Evolutionary conservation across 306 rosid genomes (phyloP).

Genomic region (Quercus cerris): DNA sequence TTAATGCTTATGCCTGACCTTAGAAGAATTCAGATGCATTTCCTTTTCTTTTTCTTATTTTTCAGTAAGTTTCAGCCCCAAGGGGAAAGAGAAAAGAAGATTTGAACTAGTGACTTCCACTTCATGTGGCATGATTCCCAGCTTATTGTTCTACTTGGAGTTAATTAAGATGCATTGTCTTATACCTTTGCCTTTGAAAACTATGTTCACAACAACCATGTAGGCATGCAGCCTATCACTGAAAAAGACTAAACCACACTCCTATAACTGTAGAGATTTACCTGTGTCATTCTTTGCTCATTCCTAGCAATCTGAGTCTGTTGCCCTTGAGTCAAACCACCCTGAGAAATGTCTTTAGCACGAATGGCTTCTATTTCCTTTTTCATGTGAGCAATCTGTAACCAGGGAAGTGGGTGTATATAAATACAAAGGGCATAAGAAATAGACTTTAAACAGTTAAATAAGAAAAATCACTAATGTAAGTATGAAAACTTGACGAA

Average conservation of each 20-base stretch:
- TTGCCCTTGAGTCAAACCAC: slow-evolving; percentile 97
- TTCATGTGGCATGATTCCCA: too few relatives aligned
- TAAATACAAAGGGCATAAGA: slow-evolving; percentile 1
- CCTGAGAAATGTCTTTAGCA: slow-evolving; percentile 92
- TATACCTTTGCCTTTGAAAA: neutral
- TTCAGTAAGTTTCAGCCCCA: too few relatives aligned
- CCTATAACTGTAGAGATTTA: slow-evolving; percentile 21
- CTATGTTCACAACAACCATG: neutral
- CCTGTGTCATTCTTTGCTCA: slow-evolving; percentile 92
- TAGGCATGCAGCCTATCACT: neutral
- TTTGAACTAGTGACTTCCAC: too few relatives aligned
- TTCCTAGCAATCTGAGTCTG: slow-evolving; percentile 96
- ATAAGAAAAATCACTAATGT: neutral
- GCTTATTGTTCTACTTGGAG: too few relatives aligned
- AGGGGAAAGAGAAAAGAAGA: too few relatives aligned
- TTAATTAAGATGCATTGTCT: neutral
- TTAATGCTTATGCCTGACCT: neutral
- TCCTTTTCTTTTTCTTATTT: too few relatives aligned
- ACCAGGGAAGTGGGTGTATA: neutral
- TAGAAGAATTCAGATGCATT: neutral
- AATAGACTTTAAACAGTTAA: slow-evolving; percentile 1
- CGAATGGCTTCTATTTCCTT: slow-evolving; percentile 95
- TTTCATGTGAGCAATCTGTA: slow-evolving; percentile 89
- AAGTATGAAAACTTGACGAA: neutral
- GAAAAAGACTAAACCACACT: neutral